Percentiles rank a stretch among this genome's conserved stretches.
Evolutionary conservation across 176 grass and related monocot species (phyloP).

Genomic region (Triticum turgidum): DNA sequence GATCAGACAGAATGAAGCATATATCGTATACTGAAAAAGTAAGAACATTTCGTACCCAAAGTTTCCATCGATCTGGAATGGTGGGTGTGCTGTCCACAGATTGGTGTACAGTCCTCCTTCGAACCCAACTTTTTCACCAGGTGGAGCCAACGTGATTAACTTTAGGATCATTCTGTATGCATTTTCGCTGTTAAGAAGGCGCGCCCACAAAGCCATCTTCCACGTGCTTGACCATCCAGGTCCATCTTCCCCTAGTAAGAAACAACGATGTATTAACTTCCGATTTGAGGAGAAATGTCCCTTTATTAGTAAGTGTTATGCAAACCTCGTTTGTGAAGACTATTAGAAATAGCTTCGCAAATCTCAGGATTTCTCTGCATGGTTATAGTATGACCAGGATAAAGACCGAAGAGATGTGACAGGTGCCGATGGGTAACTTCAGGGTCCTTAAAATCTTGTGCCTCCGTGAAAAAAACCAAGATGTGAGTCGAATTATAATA

Average conservation of each 20-base stretch:
- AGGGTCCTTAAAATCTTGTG: conserved; percentile 71
- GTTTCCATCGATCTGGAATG: conserved; percentile 88
- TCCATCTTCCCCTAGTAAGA: conserved; percentile 54
- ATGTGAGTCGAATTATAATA: neutral
- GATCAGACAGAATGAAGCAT: neutral
- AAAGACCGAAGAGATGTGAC: conserved; percentile 91
- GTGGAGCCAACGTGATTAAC: conserved; percentile 63
- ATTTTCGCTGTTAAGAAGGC: conserved; percentile 54
- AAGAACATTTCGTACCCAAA: conserved; percentile 59
- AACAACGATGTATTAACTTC: neutral
- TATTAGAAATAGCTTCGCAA: conserved; percentile 72
- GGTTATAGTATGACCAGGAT: conserved; percentile 84
- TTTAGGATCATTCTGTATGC: conserved; percentile 69
- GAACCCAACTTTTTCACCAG: conserved; percentile 35
- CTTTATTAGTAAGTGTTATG: neutral
- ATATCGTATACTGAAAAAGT: neutral
- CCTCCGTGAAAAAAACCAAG: conserved; percentile 42
- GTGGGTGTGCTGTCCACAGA: conserved; percentile 82
- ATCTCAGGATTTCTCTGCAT: conserved; percentile 57
- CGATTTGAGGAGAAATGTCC: neutral
- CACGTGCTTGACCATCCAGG: conserved; percentile 89
- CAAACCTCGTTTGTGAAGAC: conserved; percentile 88
- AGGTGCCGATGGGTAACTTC: conserved; percentile 77
- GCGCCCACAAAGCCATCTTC: conserved; percentile 84
- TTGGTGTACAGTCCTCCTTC: conserved; percentile 86